Evolutionary conservation across 306 rosid species (phyloP).

Genomic region (Castanea mollissima): DNA sequence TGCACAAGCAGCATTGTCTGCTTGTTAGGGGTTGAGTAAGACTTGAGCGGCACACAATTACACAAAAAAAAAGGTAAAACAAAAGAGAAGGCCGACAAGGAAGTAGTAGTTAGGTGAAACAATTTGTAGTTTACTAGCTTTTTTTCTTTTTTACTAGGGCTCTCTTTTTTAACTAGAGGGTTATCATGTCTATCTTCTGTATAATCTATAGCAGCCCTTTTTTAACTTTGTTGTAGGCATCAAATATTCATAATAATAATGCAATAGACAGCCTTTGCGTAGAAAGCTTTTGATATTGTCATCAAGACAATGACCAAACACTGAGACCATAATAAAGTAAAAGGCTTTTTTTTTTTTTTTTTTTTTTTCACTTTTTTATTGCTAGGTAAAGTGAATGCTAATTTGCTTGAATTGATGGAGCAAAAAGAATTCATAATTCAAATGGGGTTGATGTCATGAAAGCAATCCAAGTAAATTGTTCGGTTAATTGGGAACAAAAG

Average conservation of each 20-base stretch:
- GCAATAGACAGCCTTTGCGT: background rate
- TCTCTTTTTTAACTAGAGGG: background rate
- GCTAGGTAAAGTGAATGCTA: background rate
- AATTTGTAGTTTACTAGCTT: no score
- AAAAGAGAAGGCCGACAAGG: background rate
- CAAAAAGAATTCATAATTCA: background rate
- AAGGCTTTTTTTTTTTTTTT: background rate
- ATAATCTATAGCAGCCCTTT: background rate
- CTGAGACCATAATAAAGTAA: background rate
- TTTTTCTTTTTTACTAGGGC: background rate
- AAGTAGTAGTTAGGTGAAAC: background rate
- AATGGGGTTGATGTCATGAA: conserved; percentile 12
- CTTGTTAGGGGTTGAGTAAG: conserved; percentile 4
- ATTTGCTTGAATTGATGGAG: conserved; percentile 2
- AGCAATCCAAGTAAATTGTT: conserved; percentile 47
- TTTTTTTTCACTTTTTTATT: no score
- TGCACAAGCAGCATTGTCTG: background rate
- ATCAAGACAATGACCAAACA: background rate
- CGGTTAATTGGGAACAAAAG: conserved; percentile 54
- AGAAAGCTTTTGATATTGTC: background rate
- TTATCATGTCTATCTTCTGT: background rate
- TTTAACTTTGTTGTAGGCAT: background rate
- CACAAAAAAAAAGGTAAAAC: conserved; percentile 15
- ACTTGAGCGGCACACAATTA: conserved; percentile 31
- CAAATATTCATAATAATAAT: background rate